Evolutionary conservation across 2,329 filamentous ascomycete species (phyloP).

Genomic region (Didymella lethalis): DNA sequence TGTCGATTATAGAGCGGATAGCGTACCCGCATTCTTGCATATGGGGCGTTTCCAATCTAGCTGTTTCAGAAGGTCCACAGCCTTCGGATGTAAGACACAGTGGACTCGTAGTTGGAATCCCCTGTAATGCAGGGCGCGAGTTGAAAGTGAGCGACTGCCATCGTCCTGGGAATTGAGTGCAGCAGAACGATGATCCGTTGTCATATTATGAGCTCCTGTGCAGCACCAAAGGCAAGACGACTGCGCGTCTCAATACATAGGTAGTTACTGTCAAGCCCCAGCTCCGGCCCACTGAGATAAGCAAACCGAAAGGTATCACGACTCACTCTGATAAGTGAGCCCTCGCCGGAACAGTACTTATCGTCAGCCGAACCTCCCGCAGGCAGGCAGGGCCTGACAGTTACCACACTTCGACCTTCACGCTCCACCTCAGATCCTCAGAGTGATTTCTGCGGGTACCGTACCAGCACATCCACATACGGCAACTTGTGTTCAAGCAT

Average conservation of each 20-base stretch:
- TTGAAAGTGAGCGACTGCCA: background rate
- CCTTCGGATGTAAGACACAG: background rate
- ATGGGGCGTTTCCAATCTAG: background rate
- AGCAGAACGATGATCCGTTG: background rate
- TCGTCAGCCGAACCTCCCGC: too few species aligned
- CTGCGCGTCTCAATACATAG: background rate
- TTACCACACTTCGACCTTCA: background rate
- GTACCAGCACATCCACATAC: background rate
- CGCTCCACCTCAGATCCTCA: background rate
- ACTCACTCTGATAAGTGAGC: too few species aligned
- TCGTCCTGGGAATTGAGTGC: background rate
- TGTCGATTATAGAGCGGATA: constrained; percentile 10
- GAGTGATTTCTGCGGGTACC: background rate
- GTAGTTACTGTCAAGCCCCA: too few species aligned
- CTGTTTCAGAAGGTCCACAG: background rate
- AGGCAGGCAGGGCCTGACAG: too few species aligned
- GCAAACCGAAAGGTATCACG: too few species aligned
- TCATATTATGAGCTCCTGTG: background rate
- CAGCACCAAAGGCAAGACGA: background rate
- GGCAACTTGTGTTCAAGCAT: constrained; percentile 1
- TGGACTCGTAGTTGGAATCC: background rate
- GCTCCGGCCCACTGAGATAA: too few species aligned
- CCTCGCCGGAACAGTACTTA: too few species aligned
- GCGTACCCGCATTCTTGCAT: constrained; percentile 2
- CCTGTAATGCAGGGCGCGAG: background rate